Conservation (phyloP, 441 rosid genomes). For the Lepidium campestre region DNA sequence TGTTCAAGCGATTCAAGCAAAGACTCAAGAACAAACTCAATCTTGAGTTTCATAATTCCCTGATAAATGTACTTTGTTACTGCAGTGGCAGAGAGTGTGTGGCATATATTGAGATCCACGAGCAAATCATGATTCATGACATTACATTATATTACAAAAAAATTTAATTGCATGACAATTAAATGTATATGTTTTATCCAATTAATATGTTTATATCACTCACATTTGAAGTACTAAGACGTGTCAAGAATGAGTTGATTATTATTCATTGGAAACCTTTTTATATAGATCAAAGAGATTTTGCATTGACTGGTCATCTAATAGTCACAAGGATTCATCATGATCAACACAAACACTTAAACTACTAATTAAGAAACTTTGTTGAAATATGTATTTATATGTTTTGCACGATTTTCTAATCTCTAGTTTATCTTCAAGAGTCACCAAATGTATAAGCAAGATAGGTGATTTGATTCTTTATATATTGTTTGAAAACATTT, state of each 20-base stretch:
- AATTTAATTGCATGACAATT: neutral
- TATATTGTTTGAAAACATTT: neutral
- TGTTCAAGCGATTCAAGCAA: no score
- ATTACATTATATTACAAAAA: neutral
- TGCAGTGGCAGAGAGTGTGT: slow-evolving; percentile 18
- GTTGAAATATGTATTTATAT: neutral
- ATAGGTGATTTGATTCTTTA: neutral
- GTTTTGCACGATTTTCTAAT: slow-evolving; percentile 6
- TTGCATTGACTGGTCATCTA: slow-evolving; percentile 29
- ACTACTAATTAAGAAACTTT: neutral
- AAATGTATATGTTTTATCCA: neutral
- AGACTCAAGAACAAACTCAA: no score
- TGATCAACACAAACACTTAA: slow-evolving; percentile 11
- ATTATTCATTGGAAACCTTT: slow-evolving; percentile 11
- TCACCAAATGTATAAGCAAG: slow-evolving; percentile 23
- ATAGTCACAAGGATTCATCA: slow-evolving; percentile 24
- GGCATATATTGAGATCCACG: slow-evolving; percentile 15
- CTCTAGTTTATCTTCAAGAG: neutral
- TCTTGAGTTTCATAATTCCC: no score
- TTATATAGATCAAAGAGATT: neutral
- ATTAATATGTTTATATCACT: neutral
- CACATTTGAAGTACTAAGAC: neutral
- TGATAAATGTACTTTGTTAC: neutral
- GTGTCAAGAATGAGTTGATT: slow-evolving; percentile 18
- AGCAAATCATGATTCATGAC: slow-evolving; percentile 20